Evolutionary conservation across 2,329 filamentous ascomycete species (phyloP).

Genomic region (Trichoderma lentiforme): DNA sequence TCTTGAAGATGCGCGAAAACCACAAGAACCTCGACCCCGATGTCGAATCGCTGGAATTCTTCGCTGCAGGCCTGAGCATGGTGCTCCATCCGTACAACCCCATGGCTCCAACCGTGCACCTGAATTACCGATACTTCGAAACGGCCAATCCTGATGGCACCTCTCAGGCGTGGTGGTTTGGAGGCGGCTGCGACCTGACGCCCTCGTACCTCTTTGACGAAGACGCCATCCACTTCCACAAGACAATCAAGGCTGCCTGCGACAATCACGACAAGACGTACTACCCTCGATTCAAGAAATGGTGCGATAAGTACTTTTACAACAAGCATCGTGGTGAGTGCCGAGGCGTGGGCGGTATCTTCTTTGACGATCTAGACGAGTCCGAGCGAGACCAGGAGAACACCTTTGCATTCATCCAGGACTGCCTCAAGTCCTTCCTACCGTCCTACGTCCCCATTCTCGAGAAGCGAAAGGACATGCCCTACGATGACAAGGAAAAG

Average conservation of each 20-base stretch:
- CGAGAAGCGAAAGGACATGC: conserved; percentile 84
- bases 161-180: conserved; percentile 95
- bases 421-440: conserved; percentile 81
- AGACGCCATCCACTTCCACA: conserved; percentile 95
- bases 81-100: conserved; percentile 93
- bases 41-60: conserved; percentile 86
- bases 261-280: conserved; percentile 90
- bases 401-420: conserved; percentile 83
- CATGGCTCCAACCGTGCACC: conserved; percentile 94
- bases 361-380: conserved; percentile 96
- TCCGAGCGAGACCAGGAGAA: conserved; percentile 83
- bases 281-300: conserved; percentile 93
- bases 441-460: conserved; percentile 90
- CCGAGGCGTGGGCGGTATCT: conserved; percentile 90
- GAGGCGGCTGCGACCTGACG: conserved; percentile 90
- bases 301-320: conserved; percentile 97
- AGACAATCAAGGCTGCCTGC: conserved; percentile 85
- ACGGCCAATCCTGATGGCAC: conserved; percentile 80
- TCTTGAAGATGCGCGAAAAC: conserved; percentile 89
- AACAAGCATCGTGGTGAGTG: conserved; percentile 87
- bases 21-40: conserved; percentile 83
- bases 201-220: conserved; percentile 94
- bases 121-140: conserved; percentile 99
- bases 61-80: conserved; percentile 87
- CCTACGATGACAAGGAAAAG: conserved; percentile 81